Conservation (phyloP, 345 rosid genomes). For the Sapria himalayana region DNA sequence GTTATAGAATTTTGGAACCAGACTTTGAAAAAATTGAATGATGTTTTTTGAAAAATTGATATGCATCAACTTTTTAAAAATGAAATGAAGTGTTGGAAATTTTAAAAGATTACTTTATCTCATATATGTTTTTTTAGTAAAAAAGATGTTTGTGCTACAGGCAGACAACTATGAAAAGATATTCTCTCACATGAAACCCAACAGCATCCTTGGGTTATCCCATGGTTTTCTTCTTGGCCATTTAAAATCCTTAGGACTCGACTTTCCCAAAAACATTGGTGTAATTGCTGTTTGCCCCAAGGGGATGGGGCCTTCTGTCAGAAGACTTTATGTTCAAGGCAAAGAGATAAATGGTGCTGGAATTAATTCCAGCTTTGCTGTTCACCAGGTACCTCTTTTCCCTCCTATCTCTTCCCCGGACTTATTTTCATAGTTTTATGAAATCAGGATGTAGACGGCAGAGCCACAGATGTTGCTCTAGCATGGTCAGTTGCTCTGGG, state of each 20-base stretch:
- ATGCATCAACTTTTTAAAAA: no score
- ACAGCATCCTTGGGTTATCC: slow-evolving; percentile 85
- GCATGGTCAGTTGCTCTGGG: slow-evolving; percentile 95
- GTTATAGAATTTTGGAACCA: no score
- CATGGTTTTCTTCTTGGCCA: slow-evolving; percentile 87
- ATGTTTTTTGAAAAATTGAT: no score
- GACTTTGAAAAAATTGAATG: no score
- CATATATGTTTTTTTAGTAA: no score
- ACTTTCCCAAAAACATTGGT: slow-evolving; percentile 64
- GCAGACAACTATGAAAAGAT: slow-evolving; percentile 71
- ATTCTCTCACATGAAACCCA: slow-evolving; percentile 79
- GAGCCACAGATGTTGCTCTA: slow-evolving; percentile 71
- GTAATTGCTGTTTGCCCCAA: slow-evolving; percentile 78
- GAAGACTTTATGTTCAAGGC: slow-evolving; percentile 81
- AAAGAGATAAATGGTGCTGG: slow-evolving; percentile 89
- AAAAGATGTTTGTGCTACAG: slow-evolving; percentile 28
- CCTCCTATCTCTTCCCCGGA: not conserved
- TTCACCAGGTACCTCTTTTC: slow-evolving; percentile 41
- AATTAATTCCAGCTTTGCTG: slow-evolving; percentile 74
- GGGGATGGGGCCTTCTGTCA: slow-evolving; percentile 82
- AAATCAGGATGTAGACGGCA: slow-evolving; percentile 69
- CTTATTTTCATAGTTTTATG: not conserved
- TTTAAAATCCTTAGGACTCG: slow-evolving; percentile 49
- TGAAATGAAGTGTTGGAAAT: no score
- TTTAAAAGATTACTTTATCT: no score